Evolutionary conservation across 2,329 filamentous ascomycete species (phyloP).

Genomic region (Fusarium siculi): DNA sequence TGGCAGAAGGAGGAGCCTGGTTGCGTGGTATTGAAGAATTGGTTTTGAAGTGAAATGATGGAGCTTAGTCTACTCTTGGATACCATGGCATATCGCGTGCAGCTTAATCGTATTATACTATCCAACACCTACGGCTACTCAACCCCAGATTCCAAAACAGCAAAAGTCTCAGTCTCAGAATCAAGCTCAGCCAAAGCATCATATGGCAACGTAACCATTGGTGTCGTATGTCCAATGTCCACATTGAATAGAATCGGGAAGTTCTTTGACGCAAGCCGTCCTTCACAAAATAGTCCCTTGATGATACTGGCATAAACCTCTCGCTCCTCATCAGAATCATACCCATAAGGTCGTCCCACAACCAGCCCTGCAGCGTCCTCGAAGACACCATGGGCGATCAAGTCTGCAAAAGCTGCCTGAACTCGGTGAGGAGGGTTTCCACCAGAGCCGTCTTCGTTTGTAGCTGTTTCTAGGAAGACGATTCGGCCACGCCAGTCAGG

Average conservation of each 20-base stretch:
- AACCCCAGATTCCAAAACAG: constrained; percentile 43
- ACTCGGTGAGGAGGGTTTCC: constrained; percentile 44
- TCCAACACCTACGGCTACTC: background rate
- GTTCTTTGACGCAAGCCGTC: constrained; percentile 41
- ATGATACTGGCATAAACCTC: constrained; percentile 47
- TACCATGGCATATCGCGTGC: background rate
- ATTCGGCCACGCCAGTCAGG: constrained; percentile 53
- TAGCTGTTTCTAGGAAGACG: constrained; percentile 56
- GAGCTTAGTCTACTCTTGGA: background rate
- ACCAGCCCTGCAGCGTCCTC: constrained; percentile 54
- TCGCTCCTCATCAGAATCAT: constrained; percentile 47
- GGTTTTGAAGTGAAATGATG: background rate
- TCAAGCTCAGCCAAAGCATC: constrained; percentile 53
- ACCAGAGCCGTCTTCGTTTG: constrained; percentile 42
- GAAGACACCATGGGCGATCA: constrained; percentile 55
- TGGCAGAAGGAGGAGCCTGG: background rate
- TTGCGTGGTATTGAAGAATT: background rate
- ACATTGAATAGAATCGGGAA: constrained; percentile 56
- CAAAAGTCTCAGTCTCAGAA: constrained; percentile 51
- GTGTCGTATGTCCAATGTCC: constrained; percentile 56
- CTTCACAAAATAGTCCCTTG: constrained; percentile 50
- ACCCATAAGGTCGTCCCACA: constrained; percentile 55
- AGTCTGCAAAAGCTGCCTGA: constrained; percentile 51
- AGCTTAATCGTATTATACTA: accelerated
- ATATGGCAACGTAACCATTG: constrained; percentile 55